Evolutionary conservation across 208 protist species (phyloP).

Genomic region (Acanthamoeba lugdunensis): DNA sequence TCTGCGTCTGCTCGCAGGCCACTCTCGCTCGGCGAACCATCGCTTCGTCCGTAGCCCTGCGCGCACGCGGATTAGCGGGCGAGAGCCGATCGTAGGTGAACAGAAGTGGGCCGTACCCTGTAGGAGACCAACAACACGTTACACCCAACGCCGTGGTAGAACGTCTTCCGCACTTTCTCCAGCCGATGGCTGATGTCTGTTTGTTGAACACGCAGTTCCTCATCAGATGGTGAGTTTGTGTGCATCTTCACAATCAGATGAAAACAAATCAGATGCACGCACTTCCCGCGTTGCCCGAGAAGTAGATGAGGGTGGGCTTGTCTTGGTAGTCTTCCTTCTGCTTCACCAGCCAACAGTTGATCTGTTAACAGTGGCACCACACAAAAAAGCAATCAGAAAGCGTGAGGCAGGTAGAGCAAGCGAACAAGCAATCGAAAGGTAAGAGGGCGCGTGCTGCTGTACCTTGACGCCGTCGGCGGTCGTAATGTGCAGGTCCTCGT

Average conservation of each 20-base stretch:
- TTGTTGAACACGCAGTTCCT: neutral
- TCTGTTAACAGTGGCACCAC: neutral
- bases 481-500: slow-evolving; percentile 42
- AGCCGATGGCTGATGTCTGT: slow-evolving; percentile 49
- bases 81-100: neutral
- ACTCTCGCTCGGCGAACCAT: slow-evolving; percentile 1
- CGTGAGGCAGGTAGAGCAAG: neutral
- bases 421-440: neutral
- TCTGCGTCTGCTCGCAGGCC: slow-evolving; percentile 14
- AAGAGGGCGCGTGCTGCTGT: neutral
- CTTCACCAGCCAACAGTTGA: slow-evolving; percentile 59
- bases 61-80: neutral
- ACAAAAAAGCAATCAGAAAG: neutral
- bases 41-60: slow-evolving; percentile 48
- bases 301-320: slow-evolving; percentile 65
- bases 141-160: slow-evolving; percentile 45
- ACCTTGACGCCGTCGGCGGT: slow-evolving; percentile 40
- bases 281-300: slow-evolving; percentile 64
- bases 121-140: slow-evolving; percentile 60
- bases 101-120: neutral
- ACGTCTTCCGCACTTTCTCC: slow-evolving; percentile 1
- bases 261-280: neutral
- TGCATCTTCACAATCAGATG: neutral
- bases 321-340: neutral
- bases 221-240: neutral